phyloP scores from a whole-genome alignment of 116 monocot genomes.

The Trichopus zeylanicus region DNA sequence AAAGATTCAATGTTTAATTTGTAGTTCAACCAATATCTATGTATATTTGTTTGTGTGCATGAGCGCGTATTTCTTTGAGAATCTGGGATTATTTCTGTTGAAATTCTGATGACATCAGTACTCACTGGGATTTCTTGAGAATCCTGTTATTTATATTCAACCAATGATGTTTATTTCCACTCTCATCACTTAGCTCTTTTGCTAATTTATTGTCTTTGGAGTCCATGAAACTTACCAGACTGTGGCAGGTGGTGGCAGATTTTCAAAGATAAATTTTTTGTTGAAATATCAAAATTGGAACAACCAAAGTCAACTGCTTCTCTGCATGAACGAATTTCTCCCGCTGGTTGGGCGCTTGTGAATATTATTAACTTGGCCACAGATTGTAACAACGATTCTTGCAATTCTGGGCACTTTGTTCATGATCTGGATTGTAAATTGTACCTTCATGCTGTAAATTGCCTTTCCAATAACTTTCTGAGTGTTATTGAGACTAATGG shows the following conservation, averaged over 20 bases:
- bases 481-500: constrained; percentile 30
- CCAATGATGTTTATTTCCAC: background rate
- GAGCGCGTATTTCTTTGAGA: too few relatives aligned
- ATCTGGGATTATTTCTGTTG: too few relatives aligned
- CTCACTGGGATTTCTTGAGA: background rate
- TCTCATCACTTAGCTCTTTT: background rate
- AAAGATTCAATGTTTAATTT: too few relatives aligned
- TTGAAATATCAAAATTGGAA: constrained; percentile 43
- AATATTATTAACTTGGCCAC: constrained; percentile 62
- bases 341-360: constrained; percentile 70
- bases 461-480: constrained; percentile 52
- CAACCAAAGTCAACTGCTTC: constrained; percentile 16
- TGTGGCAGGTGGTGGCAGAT: constrained; percentile 81
- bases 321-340: constrained; percentile 26
- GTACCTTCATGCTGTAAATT: constrained; percentile 55
- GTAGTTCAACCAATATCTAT: too few relatives aligned
- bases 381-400: constrained; percentile 18
- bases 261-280: constrained; percentile 56
- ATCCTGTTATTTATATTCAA: background rate
- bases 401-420: constrained; percentile 39
- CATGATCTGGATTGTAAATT: constrained; percentile 41
- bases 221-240: constrained; percentile 45
- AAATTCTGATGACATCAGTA: too few relatives aligned
- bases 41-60: too few relatives aligned
- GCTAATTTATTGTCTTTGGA: constrained; percentile 7